Base-by-base conservation (phyloP, 1,284 basidiomycete genomes). In the Ustilago nuda region DNA sequence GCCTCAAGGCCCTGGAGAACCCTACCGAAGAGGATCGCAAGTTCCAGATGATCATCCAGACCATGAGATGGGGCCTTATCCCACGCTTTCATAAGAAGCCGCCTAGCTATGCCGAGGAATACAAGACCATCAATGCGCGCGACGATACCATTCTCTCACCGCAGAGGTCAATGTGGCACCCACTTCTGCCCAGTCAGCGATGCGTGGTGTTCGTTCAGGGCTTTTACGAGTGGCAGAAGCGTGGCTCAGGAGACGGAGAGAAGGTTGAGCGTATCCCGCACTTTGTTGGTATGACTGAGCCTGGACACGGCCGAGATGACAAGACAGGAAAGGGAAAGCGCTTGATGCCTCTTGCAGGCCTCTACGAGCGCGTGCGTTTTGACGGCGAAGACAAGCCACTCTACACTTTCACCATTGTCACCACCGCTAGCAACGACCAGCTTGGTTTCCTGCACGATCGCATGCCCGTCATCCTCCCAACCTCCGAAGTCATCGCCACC, bases 61-160 rank as follows among this genome's bases (percentile, higher is more conserved):
- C 79, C 27, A 80, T 80, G 94, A 92, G 91, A 82, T 98, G 95
- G 95, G 95, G 95, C 0, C 88, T 98, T 2, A 89, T 94, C 2
- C 93, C 93, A 0, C 91, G 93, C 82, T 95, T 92, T 90, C 91
- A 90, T 80, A 94, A 94, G 82, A 81, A 86, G 23, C 87, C 87
- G 0, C 89, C 91, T 46, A 90, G 91, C 61, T 89, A 92, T 70
- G 90, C 89, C 59, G 87, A 88, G n/a, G 75, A 80, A 11, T 86
- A 94, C 64, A 93, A 90, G 79, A 95, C 95, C 0, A 96, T 93
- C 75, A 98, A 98, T 79, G 94, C 95, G 0, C 90, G 94, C 27
- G 89, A 91, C 9, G 95, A 98, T 85, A 92, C 91, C 39, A 88
- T 98, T 15, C 86, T 93, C 30, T 76, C 69, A 15, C 66, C 77